Evolutionary conservation across 805 yeast genomes (phyloP), one percentile per base, ranked within the genome.

Genomic region (Lipomyces yamanashiensis): DNA sequence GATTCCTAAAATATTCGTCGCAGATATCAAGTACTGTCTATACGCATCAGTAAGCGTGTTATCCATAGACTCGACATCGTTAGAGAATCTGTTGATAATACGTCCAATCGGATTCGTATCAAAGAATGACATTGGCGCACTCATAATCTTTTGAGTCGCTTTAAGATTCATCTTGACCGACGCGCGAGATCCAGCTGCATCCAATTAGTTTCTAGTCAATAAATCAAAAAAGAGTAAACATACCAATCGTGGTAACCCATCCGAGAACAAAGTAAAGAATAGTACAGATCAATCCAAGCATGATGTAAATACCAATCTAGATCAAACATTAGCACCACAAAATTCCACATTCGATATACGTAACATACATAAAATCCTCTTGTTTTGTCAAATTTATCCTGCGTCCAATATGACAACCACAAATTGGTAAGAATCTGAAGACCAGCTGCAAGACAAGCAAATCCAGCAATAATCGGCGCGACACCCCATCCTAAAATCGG

Each of bases 101-200:
- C 97, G 81, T 1, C 97, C 97, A 80, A 89, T 82, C 19, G 97
- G 97, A 0, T 96, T 89, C 9, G 90, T 85, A 72, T 92, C 97
- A 76, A 90, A 81, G 73, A 84, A 92, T 0, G 86, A 77, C 92
- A 90, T 89, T 53, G 96, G 96, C 1, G 95, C 86, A 64, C 86
- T 86, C 66, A 91, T 77, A 10, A 91, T 79, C 45, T 79, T 82
- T 51, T 80, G 75, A 58, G 87, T 79, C 0, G 96, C 92, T 58
- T 71, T 69, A 44, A 87, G 76, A 72, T 90, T 90, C 72, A 91
- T 77, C 17, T 71, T 73, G 58, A 76, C 82, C 6, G 89, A 80
- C 2, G 92, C 85, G 51, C 75, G 77, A 67, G 83, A 84, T 47
- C 85, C 78, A 61, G 82, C 74, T 61, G 81, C 12, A 23, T 23